phyloP scores from a whole-genome alignment of 1,284 basidiomycete species.

The Gomphus bonarii region DNA sequence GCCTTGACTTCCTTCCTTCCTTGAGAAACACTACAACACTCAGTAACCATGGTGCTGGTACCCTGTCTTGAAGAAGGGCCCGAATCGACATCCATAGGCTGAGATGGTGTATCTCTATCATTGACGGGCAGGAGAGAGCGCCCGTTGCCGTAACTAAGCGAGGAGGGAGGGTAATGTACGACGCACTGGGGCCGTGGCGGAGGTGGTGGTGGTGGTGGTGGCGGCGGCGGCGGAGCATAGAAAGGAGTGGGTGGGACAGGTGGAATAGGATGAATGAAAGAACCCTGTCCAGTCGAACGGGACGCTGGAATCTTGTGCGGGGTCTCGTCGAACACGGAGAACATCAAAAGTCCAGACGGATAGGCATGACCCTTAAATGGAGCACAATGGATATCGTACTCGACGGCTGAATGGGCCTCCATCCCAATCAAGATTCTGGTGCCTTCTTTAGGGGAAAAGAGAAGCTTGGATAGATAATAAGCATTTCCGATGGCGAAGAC shows the following conservation, averaged over 20 bases:
- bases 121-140: neutral
- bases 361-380: constrained; percentile 40
- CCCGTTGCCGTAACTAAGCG: neutral
- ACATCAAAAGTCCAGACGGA: constrained; percentile 49
- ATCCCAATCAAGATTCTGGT: constrained; percentile 47
- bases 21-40: constrained; percentile 42
- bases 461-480: constrained; percentile 51
- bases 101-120: neutral
- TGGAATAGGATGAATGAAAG: neutral
- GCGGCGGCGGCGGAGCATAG: constrained; percentile 27
- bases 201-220: constrained; percentile 36
- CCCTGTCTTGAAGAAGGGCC: neutral
- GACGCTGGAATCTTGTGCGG: constrained; percentile 2
- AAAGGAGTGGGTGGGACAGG: constrained; percentile 1
- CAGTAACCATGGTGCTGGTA: neutral
- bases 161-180: neutral
- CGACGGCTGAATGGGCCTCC: constrained; percentile 45
- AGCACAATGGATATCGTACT: constrained; percentile 42
- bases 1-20: constrained; percentile 43
- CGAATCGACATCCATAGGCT: neutral
- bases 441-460: constrained; percentile 47
- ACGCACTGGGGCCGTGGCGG: neutral
- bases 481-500: constrained; percentile 51
- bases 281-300: neutral
- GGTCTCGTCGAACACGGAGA: constrained; percentile 44